Evolutionary conservation across 176 grass and related monocot genomes (phyloP).

Genomic region (Cocos nucifera): DNA sequence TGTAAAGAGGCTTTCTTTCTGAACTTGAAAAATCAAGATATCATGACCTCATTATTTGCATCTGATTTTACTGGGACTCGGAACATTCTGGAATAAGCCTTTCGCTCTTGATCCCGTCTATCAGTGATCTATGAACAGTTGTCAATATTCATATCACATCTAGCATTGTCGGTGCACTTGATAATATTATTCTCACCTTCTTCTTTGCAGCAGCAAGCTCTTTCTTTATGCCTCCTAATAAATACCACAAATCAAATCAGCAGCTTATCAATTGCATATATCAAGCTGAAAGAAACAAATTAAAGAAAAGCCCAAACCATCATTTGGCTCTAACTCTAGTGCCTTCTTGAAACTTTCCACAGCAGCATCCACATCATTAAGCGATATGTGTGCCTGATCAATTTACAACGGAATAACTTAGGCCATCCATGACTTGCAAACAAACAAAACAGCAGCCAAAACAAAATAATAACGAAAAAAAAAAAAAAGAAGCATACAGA

Average conservation of each 20-base stretch:
- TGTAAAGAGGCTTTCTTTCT: background rate
- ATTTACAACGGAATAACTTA: background rate
- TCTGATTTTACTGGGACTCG: constrained; percentile 58
- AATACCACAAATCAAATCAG: constrained; percentile 19
- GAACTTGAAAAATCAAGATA: background rate
- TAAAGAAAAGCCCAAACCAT: constrained; percentile 45
- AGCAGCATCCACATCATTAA: constrained; percentile 87
- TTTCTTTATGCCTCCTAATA: constrained; percentile 64
- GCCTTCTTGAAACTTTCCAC: constrained; percentile 78
- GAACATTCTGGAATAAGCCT: constrained; percentile 80
- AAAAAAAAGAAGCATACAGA: background rate
- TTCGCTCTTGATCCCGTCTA: constrained; percentile 62
- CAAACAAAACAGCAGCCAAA: no score
- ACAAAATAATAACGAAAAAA: background rate
- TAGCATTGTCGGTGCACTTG: no score
- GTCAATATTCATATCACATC: no score
- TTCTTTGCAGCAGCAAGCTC: constrained; percentile 83
- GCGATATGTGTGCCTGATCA: constrained; percentile 58
- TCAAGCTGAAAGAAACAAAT: constrained; percentile 1
- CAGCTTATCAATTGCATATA: background rate
- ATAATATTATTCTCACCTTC: constrained; percentile 35
- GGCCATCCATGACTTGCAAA: no score
- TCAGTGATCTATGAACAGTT: constrained; percentile 49
- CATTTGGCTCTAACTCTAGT: constrained; percentile 82
- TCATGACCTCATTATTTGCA: constrained; percentile 34